Evolutionary conservation across 495 filamentous ascomycete genomes (phyloP).

Genomic region (Platismatia glauca): DNA sequence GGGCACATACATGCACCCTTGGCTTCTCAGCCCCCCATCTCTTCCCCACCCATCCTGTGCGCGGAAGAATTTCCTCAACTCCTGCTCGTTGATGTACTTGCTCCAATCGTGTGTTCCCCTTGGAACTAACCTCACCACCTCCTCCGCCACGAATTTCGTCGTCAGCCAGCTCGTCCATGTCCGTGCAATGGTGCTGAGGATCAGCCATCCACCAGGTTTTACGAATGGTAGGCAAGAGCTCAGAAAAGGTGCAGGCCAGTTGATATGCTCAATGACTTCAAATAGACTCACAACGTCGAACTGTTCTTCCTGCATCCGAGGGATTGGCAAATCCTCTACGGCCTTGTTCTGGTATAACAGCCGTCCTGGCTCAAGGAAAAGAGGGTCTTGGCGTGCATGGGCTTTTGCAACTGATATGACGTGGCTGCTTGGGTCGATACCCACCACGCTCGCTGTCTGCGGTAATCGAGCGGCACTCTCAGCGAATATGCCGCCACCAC

Average conservation of each 20-base stretch:
- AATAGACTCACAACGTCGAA: conserved; percentile 79
- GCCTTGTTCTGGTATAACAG: conserved; percentile 63
- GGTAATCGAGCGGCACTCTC: conserved; percentile 75
- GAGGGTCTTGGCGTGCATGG: conserved; percentile 63
- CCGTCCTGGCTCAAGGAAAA: conserved; percentile 41
- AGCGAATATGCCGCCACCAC: conserved; percentile 93
- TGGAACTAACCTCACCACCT: conserved; percentile 78
- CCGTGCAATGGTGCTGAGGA: conserved; percentile 82
- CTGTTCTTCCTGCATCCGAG: conserved; percentile 32
- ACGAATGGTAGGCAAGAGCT: conserved; percentile 59
- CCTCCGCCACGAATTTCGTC: conserved; percentile 88
- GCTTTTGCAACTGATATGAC: conserved; percentile 69
- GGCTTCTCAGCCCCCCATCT: conserved; percentile 41
- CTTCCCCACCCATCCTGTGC: conserved; percentile 44
- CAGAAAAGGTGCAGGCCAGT: conserved; percentile 61
- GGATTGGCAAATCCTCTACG: conserved; percentile 56
- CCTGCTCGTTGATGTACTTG: conserved; percentile 84
- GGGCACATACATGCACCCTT: conserved; percentile 87
- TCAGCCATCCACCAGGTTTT: conserved; percentile 83
- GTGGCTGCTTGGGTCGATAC: conserved; percentile 73
- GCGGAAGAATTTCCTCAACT: conserved; percentile 56
- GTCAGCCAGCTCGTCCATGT: conserved; percentile 80
- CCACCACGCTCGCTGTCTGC: conserved; percentile 59
- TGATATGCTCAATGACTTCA: conserved; percentile 90
- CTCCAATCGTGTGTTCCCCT: conserved; percentile 85